Percentiles rank a stretch among this genome's conserved stretches.
These are phyloP conservation scores for Sporormia fimetaria DNA, from an alignment of 495 filamentous ascomycete genomes.

Conservation along the genomic window DNA sequence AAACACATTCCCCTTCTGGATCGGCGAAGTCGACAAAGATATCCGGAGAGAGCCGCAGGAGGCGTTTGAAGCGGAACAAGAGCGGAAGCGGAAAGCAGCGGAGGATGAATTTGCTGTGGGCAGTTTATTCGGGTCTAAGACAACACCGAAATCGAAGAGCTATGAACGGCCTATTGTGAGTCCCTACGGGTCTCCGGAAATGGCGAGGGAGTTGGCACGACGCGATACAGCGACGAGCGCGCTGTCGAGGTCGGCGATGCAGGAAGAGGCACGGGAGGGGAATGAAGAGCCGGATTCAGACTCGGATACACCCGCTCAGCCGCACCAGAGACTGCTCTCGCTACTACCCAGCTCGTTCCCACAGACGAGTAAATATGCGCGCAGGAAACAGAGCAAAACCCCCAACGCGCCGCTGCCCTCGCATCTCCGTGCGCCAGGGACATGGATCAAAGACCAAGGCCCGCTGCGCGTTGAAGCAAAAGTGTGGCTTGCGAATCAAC, in stretches of 20 bases:
- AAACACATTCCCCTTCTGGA: slow-evolving; percentile 93
- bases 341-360: too few relatives aligned
- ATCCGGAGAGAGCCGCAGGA: slow-evolving; percentile 84
- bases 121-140: slow-evolving; percentile 52
- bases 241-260: too few relatives aligned
- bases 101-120: slow-evolving; percentile 85
- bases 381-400: slow-evolving; percentile 38
- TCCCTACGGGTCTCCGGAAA: too few relatives aligned
- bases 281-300: slow-evolving; percentile 35
- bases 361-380: slow-evolving; percentile 59
- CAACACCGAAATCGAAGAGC: too few relatives aligned
- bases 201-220: too few relatives aligned
- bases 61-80: slow-evolving; percentile 86
- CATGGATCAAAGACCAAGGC: slow-evolving; percentile 86
- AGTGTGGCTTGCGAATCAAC: slow-evolving; percentile 96
- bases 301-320: too few relatives aligned
- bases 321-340: too few relatives aligned
- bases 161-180: too few relatives aligned
- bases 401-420: slow-evolving; percentile 49
- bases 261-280: slow-evolving; percentile 28
- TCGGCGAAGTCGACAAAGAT: slow-evolving; percentile 77
- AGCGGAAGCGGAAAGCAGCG: slow-evolving; percentile 60
- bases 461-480: slow-evolving; percentile 88
- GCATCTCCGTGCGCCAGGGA: slow-evolving; percentile 70
- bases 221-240: too few relatives aligned